Base-by-base conservation (phyloP, 345 rosid genomes). In the Hypericum androsaemum region DNA sequence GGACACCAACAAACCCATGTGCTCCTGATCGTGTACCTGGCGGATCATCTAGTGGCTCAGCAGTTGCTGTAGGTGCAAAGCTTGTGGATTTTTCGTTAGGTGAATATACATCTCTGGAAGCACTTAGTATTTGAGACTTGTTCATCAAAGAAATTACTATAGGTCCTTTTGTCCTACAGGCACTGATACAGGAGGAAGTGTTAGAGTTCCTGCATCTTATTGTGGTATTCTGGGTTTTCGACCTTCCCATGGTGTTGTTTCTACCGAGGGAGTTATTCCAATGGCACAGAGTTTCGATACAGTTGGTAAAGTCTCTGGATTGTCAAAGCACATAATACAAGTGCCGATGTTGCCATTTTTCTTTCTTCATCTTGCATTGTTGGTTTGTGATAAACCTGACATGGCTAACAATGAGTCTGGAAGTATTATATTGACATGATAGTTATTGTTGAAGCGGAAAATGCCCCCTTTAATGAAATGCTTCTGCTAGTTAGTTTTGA, bases 41-140 rank as follows among this genome's bases (percentile, higher is more conserved):
- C 36, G 98, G 98, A 65, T 90, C 98, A 48, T 90, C 96, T 5
- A 90, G 96, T 70, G 98, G 98, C 41, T 90, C 96, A 54, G 96
- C 96, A n/a, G 98, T 84, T 53, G 86, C 92, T 37, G 98, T 87
- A 36, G 84, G 72, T 8, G 98, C 98, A 52, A 74, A 8, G 66
- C 81, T 87, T 49, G 92, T 72, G 8, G 98, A 90, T 69, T 90
- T 90, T 72, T 76, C 98, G 52, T 53, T 89, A 6, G 97, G 97
- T 84, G 55, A 72, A 65, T 45, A 32, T 54, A 67, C 37, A 52
- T 9, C 6, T 53, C 39, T 47, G n/a, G 36, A 39, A 47, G 6
- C 17, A 7, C 44, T 42, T 22, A 11, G n/a, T 12, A 44, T n/a
- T 22, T 44, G 12, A n/a, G n/a, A n/a, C n/a, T n/a, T n/a, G n/a